phyloP scores from a whole-genome alignment of 2,329 filamentous ascomycete genomes.

The Diaporthe sp. region DNA sequence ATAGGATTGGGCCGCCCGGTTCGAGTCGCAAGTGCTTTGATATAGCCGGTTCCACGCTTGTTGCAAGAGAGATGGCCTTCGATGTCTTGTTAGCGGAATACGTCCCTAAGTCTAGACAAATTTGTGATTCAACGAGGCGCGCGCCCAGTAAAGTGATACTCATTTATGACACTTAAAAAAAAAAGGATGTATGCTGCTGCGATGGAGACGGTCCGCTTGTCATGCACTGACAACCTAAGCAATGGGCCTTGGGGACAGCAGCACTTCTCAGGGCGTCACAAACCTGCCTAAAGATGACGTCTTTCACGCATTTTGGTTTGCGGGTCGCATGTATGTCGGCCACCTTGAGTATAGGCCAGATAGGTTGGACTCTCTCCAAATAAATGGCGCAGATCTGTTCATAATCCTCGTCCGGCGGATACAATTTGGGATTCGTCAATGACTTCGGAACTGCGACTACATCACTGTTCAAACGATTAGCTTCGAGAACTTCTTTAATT shows the following conservation, averaged over 20 bases:
- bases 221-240: background rate
- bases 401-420: constrained; percentile 60
- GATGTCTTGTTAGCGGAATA: background rate
- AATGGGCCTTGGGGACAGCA: background rate
- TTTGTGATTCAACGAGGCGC: too few relatives aligned
- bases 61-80: constrained; percentile 62
- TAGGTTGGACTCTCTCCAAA: constrained; percentile 63
- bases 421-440: constrained; percentile 54
- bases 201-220: background rate
- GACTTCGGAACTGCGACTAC: background rate
- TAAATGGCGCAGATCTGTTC: constrained; percentile 57
- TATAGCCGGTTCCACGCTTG: constrained; percentile 60
- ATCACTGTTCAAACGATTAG: background rate
- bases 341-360: constrained; percentile 62
- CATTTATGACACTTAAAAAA: too few relatives aligned
- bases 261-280: background rate
- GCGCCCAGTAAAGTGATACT: too few relatives aligned
- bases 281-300: constrained; percentile 56
- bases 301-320: constrained; percentile 47
- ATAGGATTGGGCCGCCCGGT: constrained; percentile 51
- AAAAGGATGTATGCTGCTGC: background rate
- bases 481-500: too few relatives aligned
- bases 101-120: background rate
- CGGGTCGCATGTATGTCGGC: constrained; percentile 43
- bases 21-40: constrained; percentile 56